Percentiles rank a stretch among this genome's conserved stretches.
phyloP scores from a whole-genome alignment of 371 early-diverging fungal species.

The Zychaea mexicana region DNA sequence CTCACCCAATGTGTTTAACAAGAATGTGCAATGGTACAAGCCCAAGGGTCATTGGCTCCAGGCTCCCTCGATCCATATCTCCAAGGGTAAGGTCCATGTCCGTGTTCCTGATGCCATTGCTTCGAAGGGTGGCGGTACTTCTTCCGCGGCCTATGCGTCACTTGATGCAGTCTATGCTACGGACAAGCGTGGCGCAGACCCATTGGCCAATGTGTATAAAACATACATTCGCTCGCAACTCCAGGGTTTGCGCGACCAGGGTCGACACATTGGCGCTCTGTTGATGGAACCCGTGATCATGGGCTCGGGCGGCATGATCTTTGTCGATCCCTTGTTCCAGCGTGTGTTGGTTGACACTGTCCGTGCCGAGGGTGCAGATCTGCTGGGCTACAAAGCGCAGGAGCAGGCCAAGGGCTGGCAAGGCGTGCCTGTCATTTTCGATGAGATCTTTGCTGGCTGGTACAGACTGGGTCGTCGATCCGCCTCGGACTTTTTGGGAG shows the following conservation, averaged over 20 bases:
- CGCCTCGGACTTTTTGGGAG: slow-evolving; percentile 68
- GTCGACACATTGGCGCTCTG: slow-evolving; percentile 73
- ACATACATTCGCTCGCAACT: slow-evolving; percentile 51
- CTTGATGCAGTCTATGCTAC: slow-evolving; percentile 39
- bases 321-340: slow-evolving; percentile 85
- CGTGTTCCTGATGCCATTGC: slow-evolving; percentile 27
- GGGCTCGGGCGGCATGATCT: slow-evolving; percentile 87
- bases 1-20: slow-evolving; percentile 76
- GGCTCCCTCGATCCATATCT: slow-evolving; percentile 70
- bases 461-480: slow-evolving; percentile 70
- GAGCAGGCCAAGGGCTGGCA: slow-evolving; percentile 42
- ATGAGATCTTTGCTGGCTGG: slow-evolving; percentile 87
- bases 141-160: slow-evolving; percentile 33
- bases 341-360: slow-evolving; percentile 63
- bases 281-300: slow-evolving; percentile 80
- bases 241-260: slow-evolving; percentile 38
- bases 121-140: not conserved
- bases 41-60: slow-evolving; percentile 77
- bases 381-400: slow-evolving; percentile 29
- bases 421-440: slow-evolving; percentile 77
- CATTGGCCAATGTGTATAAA: slow-evolving; percentile 50
- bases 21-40: slow-evolving; percentile 77
- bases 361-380: slow-evolving; percentile 48
- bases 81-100: slow-evolving; percentile 59
- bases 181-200: slow-evolving; percentile 25